Conservation (phyloP, 345 rosid genomes). For the Limnanthes douglasii region DNA sequence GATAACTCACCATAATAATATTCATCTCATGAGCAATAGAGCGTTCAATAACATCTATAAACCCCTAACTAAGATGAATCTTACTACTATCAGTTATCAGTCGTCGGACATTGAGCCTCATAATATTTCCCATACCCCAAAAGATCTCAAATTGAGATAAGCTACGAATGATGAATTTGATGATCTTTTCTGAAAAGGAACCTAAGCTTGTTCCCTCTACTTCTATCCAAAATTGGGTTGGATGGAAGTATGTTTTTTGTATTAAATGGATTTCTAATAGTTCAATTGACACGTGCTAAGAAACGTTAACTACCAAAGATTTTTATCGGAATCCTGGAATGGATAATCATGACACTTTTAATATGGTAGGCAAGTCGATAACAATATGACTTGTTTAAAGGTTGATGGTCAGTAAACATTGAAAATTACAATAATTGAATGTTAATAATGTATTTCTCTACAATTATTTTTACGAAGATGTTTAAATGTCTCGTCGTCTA, state of each 20-base stretch:
- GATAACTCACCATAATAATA: neutral
- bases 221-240: neutral
- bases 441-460: neutral
- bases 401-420: neutral
- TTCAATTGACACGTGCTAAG: neutral
- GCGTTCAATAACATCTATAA: neutral
- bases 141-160: neutral
- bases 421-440: neutral
- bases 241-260: neutral
- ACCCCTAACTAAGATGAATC: neutral
- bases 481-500: neutral
- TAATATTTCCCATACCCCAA: neutral
- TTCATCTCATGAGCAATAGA: neutral
- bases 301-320: neutral
- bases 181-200: neutral
- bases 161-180: neutral
- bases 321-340: neutral
- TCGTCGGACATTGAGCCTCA: neutral
- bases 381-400: neutral
- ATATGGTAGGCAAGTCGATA: neutral
- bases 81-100: neutral
- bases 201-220: neutral
- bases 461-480: neutral
- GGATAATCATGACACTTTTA: neutral
- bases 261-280: neutral